Base-by-base conservation (phyloP, 441 rosid species). In the Theobroma grandiflorum region DNA sequence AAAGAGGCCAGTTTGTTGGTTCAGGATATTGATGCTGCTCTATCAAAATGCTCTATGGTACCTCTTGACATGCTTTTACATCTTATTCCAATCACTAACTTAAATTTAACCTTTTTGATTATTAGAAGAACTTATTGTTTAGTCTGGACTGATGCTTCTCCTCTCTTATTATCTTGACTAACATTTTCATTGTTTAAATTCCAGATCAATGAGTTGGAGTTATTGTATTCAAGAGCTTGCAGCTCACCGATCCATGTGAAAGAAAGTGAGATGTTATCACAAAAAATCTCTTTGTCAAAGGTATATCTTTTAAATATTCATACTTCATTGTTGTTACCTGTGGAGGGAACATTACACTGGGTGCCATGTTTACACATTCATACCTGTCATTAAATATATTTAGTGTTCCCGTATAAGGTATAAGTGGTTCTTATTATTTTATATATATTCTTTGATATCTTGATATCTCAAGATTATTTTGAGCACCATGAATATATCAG, bases 181-280 rank as follows among this genome's bases (percentile, higher is more conserved):
- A 69, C 61, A 40, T 74, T 80, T 20, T 72, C 67, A 11, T 14
- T 20, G 38, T 59, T 83, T 68, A 75, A 47, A 49, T 75, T 81
- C 38, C 88, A 96, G 99, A 80, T 95, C 31, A 75, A 89, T 78
- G 89, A 92, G 78, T 84, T 95, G 90, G 94, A 97, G 86, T 80
- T 83, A 53, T 76, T 97, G 84, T 80, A 90, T 79, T 85, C 91
- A 42, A 91, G 88, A 87, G 89, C 88, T 81, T 80, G 83, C 78
- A 80, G 78, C 82, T 85, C 89, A 59, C 95, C 94, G 37, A 86
- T 97, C 70, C 82, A 84, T 86, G 78, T 92, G 66, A 82, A 78
- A 80, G 89, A 91, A 84, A 85, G 82, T 59, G 88, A 86, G 79
- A 87, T 84, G 80, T 85, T 97, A 80, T 89, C 84, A n/a, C 79